These are phyloP conservation scores for Penicillium occitanis DNA, from an alignment of 2,329 filamentous ascomycete species.

Conservation along the genomic window DNA sequence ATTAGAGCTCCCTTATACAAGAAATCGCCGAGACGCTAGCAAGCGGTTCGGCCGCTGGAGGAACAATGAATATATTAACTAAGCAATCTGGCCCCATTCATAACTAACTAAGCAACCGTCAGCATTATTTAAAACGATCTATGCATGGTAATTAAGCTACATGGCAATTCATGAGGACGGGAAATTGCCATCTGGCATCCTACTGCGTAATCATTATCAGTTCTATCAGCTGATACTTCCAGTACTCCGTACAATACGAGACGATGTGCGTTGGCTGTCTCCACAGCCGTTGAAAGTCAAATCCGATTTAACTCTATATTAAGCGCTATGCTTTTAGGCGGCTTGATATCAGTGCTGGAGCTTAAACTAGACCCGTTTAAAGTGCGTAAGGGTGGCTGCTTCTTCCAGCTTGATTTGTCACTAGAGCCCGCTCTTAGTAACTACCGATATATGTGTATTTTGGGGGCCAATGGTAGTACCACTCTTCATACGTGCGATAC, in stretches of 20 bases:
- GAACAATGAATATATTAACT: not conserved
- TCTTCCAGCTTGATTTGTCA: conserved; percentile 1
- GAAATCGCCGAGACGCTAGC: not conserved
- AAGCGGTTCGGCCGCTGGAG: not conserved
- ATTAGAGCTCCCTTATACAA: not conserved
- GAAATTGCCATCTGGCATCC: not conserved
- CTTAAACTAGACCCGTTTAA: not conserved
- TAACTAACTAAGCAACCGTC: too few relatives aligned
- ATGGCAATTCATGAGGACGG: not conserved
- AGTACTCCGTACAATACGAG: not conserved
- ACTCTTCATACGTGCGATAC: not conserved
- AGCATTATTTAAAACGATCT: not conserved
- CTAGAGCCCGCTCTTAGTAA: not conserved
- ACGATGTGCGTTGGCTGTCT: not conserved
- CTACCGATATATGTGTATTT: not conserved
- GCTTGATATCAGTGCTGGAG: not conserved
- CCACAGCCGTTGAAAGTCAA: not conserved
- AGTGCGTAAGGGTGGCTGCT: not conserved
- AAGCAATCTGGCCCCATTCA: not conserved
- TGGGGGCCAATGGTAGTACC: not conserved
- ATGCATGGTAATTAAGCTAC: not conserved
- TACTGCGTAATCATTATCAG: not conserved
- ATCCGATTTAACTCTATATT: not conserved
- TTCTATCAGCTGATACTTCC: not conserved
- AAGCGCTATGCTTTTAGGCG: not conserved